These are phyloP conservation scores for Fusarium compactum DNA, from an alignment of 2,329 filamentous ascomycete genomes.

Conservation along the genomic window DNA sequence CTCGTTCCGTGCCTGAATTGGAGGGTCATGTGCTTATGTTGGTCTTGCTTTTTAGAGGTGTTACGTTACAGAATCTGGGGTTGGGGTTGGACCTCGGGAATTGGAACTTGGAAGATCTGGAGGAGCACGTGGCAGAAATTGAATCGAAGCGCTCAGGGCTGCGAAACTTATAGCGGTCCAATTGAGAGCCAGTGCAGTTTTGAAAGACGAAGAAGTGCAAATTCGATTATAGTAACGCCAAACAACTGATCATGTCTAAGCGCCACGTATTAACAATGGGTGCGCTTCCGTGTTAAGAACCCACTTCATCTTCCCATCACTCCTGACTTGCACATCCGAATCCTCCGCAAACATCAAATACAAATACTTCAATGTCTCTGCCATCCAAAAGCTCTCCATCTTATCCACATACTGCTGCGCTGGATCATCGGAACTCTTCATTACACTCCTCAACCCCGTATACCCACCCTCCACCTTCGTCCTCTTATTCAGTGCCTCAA, in stretches of 20 bases:
- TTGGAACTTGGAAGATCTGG: background rate
- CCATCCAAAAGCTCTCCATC: slow-evolving; percentile 44
- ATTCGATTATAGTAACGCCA: background rate
- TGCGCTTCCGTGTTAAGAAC: slow-evolving; percentile 40
- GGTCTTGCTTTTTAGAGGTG: slow-evolving; percentile 11
- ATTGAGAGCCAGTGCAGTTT: background rate
- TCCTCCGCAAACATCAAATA: slow-evolving; percentile 40
- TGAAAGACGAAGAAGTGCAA: background rate
- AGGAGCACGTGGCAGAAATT: background rate
- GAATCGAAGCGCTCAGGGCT: background rate
- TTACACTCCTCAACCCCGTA: slow-evolving; percentile 15
- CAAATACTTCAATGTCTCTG: slow-evolving; percentile 40
- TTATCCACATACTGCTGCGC: slow-evolving; percentile 22
- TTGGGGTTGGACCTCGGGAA: background rate
- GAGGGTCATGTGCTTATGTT: slow-evolving; percentile 15
- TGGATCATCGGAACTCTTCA: slow-evolving; percentile 8
- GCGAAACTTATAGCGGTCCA: background rate
- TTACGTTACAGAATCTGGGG: background rate
- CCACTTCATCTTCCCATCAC: slow-evolving; percentile 35
- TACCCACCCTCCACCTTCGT: slow-evolving; percentile 23
- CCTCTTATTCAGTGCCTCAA: slow-evolving; percentile 14
- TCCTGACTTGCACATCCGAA: slow-evolving; percentile 27
- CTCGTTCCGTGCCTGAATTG: background rate
- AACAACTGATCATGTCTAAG: background rate
- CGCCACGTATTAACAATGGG: slow-evolving; percentile 1